Evolutionary conservation across 495 filamentous ascomycete species (phyloP).

Genomic region (Penicillium herquei): DNA sequence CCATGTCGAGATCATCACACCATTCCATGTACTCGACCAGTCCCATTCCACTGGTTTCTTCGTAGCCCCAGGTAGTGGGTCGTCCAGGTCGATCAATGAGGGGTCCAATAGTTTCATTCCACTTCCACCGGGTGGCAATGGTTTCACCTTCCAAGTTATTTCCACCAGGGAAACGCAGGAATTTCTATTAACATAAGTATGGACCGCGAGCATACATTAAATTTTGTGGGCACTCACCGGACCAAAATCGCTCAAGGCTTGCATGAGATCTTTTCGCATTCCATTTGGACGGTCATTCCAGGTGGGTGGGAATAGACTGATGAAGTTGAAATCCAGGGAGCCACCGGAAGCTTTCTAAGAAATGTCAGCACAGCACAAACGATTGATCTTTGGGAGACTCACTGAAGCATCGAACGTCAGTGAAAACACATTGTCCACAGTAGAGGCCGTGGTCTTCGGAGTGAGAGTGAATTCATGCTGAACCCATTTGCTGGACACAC

Average conservation of each 20-base stretch:
- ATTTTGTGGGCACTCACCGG: constrained; percentile 14
- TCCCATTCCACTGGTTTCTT: constrained; percentile 58
- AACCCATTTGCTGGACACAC: constrained; percentile 25
- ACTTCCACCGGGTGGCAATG: constrained; percentile 57
- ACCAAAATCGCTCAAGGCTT: constrained; percentile 53
- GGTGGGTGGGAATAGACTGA: constrained; percentile 68
- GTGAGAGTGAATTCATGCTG: constrained; percentile 37
- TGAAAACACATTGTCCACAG: constrained; percentile 62
- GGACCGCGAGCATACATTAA: not conserved
- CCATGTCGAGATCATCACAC: constrained; percentile 60
- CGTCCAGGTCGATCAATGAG: constrained; percentile 62
- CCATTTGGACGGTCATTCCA: constrained; percentile 59
- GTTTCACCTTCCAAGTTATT: constrained; percentile 63
- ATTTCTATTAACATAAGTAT: constrained; percentile 38
- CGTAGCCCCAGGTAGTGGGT: constrained; percentile 59
- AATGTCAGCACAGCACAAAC: not conserved
- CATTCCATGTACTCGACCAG: constrained; percentile 63
- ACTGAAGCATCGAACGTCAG: constrained; percentile 56
- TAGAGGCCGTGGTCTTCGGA: constrained; percentile 44
- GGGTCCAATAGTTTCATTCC: constrained; percentile 66
- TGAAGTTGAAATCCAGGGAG: constrained; percentile 63
- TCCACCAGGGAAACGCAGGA: constrained; percentile 65
- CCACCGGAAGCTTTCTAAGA: constrained; percentile 37
- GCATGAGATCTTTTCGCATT: constrained; percentile 56
- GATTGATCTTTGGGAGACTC: not conserved